phyloP scores from a whole-genome alignment of 2,329 filamentous ascomycete species.

The Arthroderma sp. region DNA sequence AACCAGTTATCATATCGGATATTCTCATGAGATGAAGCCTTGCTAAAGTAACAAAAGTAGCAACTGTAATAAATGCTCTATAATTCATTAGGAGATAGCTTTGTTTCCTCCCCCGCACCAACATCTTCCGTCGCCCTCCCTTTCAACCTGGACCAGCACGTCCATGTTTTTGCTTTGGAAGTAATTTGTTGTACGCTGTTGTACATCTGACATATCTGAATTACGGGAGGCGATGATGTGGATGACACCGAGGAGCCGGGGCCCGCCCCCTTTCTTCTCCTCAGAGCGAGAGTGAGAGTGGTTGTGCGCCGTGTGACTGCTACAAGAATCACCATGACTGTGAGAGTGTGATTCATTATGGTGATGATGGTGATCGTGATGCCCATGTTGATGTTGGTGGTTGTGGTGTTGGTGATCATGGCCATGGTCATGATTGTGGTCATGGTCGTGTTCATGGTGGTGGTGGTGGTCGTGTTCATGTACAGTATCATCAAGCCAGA shows the following conservation, averaged over 20 bases:
- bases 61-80: not conserved
- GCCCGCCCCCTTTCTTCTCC: constrained; percentile 12
- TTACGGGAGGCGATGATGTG: constrained; percentile 65
- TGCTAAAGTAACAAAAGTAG: too few species aligned
- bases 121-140: constrained; percentile 58
- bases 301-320: constrained; percentile 12
- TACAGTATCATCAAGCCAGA: constrained; percentile 70
- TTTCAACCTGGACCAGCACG: constrained; percentile 75
- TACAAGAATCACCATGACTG: constrained; percentile 7
- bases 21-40: too few species aligned
- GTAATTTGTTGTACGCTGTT: constrained; percentile 61
- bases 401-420: constrained; percentile 19
- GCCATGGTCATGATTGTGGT: constrained; percentile 17
- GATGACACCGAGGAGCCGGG: constrained; percentile 64
- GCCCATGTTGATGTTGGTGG: constrained; percentile 18
- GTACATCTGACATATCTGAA: constrained; percentile 68
- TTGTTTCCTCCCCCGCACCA: constrained; percentile 45
- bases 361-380: constrained; percentile 19
- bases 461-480: constrained; percentile 21
- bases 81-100: constrained; percentile 2
- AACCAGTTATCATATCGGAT: too few species aligned
- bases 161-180: constrained; percentile 61
- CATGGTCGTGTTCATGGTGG: constrained; percentile 16
- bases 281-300: constrained; percentile 12
- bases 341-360: constrained; percentile 12